These are phyloP conservation scores for Sporothrix brunneoviolacea DNA, from an alignment of 2,329 filamentous ascomycete species.

Conservation along the genomic window DNA sequence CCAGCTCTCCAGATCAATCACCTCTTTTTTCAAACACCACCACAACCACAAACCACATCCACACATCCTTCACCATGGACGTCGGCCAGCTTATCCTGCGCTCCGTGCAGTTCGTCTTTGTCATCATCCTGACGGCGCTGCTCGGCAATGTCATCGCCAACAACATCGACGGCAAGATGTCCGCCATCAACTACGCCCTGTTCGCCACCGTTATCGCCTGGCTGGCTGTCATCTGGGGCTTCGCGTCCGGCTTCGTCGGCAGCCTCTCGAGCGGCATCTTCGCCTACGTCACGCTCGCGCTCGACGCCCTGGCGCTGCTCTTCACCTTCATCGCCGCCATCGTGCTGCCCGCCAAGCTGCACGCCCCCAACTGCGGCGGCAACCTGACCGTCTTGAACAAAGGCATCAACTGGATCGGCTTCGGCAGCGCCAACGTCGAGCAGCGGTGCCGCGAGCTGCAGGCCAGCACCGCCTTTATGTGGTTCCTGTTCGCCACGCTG, in stretches of 20 bases:
- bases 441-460: conserved; percentile 71
- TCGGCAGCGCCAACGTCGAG: conserved; percentile 50
- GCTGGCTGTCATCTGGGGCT: conserved; percentile 57
- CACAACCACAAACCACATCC: neutral
- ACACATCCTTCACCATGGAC: conserved; percentile 24
- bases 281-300: conserved; percentile 44
- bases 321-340: conserved; percentile 67
- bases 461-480: conserved; percentile 68
- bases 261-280: conserved; percentile 33
- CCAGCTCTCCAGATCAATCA: neutral
- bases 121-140: conserved; percentile 47
- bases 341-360: conserved; percentile 62
- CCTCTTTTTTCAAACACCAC: neutral
- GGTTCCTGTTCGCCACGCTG: conserved; percentile 66
- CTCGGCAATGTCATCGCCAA: conserved; percentile 52
- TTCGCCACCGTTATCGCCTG: conserved; percentile 62
- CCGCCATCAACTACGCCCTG: conserved; percentile 59
- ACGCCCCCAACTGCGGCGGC: conserved; percentile 62
- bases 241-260: conserved; percentile 49
- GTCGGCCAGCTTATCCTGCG: conserved; percentile 43
- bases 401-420: conserved; percentile 50
- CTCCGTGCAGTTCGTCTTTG: conserved; percentile 43
- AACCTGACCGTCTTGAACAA: conserved; percentile 26
- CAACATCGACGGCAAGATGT: conserved; percentile 37
- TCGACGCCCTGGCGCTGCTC: conserved; percentile 55